Base-by-base conservation (phyloP, 495 filamentous ascomycete genomes). In the Penicillium coprophilum region DNA sequence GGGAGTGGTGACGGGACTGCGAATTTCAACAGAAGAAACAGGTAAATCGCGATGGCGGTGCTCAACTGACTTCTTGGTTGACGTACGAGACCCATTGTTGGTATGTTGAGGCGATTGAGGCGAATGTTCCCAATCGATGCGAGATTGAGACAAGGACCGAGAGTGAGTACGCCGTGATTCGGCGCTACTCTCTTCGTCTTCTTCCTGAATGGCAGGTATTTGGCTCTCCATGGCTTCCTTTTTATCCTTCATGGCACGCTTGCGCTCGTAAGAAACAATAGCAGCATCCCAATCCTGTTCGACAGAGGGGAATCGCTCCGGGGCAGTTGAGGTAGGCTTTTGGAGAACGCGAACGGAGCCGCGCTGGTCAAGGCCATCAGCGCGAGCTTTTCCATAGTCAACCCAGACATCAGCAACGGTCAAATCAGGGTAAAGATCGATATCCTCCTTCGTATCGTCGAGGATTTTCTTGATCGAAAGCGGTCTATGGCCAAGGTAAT, bases 341-440 rank as follows among this genome's bases (percentile, higher is more conserved):
- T 70, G 71, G 23, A 76, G 63, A 8, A 77, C 71, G 2, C 69
- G 62, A 0, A 76, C 70, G 4, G 57, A 65, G 3, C 64, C 71
- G 12, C 56, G 60, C 59, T 78, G 75, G 56, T 78, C 75, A 46
- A 59, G 61, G 8, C 68, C 70, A 46, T 76, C 70, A 10, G 49
- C 27, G 6, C 56, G 63, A 10, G 66, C 71, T 36, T 69, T 73
- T 0, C 72, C 75, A 17, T 55, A 59, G 21, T 78, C 65, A 5
- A 78, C 69, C 34, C 71, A 78, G 2, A 77, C 70, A 52, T 75
- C 69, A 1, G 70, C 69, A 7, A 77, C 73, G 0, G 71, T 69
- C 59, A 71, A 53, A 3, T 70, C 65, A n/a, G 62, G 34, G 48
- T 67, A 63, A 19, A 77, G 69, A 38, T 72, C 66, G 28, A 69